A percentile compares a stretch with the other conserved stretches of the same genome.
These are phyloP conservation scores for Clohesyomyces aquaticus DNA, from an alignment of 495 filamentous ascomycete genomes.

Conservation along the genomic window DNA sequence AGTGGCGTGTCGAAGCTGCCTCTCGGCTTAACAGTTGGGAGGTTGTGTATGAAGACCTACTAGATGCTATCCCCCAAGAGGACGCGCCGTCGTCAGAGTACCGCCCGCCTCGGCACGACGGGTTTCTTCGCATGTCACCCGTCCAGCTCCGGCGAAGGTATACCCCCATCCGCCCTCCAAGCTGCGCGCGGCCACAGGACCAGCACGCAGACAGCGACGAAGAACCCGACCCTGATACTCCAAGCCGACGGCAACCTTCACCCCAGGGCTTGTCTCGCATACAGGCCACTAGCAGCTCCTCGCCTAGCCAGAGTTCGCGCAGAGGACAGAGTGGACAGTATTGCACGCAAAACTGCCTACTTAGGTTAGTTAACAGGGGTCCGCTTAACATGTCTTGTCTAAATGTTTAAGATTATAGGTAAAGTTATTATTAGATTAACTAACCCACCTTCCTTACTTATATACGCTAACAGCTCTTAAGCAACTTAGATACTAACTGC, in stretches of 20 bases:
- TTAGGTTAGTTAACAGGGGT: conserved; percentile 47
- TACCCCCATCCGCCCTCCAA: no score
- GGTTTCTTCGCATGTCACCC: no score
- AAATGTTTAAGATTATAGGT: conserved; percentile 43
- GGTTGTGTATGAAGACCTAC: no score
- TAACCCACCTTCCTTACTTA: conserved; percentile 28
- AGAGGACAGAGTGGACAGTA: conserved; percentile 35
- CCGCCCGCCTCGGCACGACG: not conserved
- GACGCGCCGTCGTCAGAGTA: not conserved
- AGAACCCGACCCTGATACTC: not conserved
- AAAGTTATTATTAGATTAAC: conserved; percentile 32
- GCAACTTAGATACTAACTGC: conserved; percentile 45
- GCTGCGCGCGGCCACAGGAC: no score
- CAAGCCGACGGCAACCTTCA: conserved; percentile 1
- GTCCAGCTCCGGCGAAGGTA: no score
- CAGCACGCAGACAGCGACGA: not conserved
- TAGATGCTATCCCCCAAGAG: not conserved
- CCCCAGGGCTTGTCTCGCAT: no score
- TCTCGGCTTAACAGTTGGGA: not conserved
- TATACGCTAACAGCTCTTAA: conserved; percentile 34
- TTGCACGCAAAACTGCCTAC: conserved; percentile 55
- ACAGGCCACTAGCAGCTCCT: no score
- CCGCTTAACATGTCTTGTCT: conserved; percentile 50
- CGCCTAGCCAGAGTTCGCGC: no score
- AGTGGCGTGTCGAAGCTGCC: not conserved